Conservation (phyloP, 2,329 filamentous ascomycete genomes). For the Blastomyces emzantsi region DNA sequence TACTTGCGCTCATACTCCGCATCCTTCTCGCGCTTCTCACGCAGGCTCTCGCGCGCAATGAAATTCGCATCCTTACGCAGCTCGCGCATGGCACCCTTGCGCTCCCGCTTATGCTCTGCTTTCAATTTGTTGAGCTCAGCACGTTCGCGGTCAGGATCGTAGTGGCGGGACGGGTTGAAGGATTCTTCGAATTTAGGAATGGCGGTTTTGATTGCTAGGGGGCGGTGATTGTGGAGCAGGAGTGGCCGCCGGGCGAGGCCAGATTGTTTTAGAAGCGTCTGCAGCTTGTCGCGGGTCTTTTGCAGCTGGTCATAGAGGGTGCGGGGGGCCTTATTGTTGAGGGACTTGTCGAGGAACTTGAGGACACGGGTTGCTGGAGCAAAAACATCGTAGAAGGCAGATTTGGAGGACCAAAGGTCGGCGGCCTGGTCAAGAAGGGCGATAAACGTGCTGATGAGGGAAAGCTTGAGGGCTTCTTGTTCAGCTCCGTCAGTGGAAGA, state of each 20-base stretch:
- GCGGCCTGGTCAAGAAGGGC: slow-evolving; percentile 59
- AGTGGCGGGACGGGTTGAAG: slow-evolving; percentile 93
- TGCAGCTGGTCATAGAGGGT: slow-evolving; percentile 24
- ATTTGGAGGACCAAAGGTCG: slow-evolving; percentile 62
- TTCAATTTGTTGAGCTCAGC: slow-evolving; percentile 75
- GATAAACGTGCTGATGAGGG: slow-evolving; percentile 54
- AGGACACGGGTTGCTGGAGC: slow-evolving; percentile 52
- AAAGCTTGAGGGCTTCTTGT: slow-evolving; percentile 42
- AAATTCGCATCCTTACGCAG: slow-evolving; percentile 93
- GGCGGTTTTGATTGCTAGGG: slow-evolving; percentile 75
- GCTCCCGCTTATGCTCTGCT: slow-evolving; percentile 88
- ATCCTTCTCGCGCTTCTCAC: slow-evolving; percentile 89
- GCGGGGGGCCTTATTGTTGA: slow-evolving; percentile 43
- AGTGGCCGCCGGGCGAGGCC: slow-evolving; percentile 64
- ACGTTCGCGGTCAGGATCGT: slow-evolving; percentile 88
- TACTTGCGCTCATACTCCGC: slow-evolving; percentile 95
- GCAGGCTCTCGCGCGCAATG: slow-evolving; percentile 79
- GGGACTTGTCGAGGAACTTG: slow-evolving; percentile 51
- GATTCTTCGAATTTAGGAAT: slow-evolving; percentile 94
- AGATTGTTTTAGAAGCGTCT: slow-evolving; percentile 47
- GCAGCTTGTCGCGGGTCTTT: slow-evolving; percentile 28
- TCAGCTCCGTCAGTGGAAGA: slow-evolving; percentile 14
- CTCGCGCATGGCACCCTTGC: slow-evolving; percentile 89
- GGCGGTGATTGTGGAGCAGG: slow-evolving; percentile 78
- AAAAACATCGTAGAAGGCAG: slow-evolving; percentile 73